phyloP scores from a whole-genome alignment of 2,329 filamentous ascomycete genomes.

The Raffaelea albimanens region DNA sequence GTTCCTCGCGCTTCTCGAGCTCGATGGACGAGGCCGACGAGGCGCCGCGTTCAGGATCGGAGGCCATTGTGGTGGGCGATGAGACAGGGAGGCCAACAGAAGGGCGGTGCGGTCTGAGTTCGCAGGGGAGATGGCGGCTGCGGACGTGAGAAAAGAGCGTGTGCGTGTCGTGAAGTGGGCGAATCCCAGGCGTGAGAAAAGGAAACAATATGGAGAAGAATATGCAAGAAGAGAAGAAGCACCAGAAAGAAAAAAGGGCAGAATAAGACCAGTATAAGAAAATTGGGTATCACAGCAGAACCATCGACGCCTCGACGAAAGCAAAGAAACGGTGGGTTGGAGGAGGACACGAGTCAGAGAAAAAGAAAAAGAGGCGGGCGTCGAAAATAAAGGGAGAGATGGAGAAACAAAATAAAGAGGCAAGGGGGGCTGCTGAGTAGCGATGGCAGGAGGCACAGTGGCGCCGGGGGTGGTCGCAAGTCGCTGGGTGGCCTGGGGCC shows the following conservation, averaged over 20 bases:
- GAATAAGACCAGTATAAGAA: too few species aligned
- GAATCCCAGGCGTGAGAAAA: neutral
- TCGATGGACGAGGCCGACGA: conserved; percentile 25
- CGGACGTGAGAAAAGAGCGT: neutral
- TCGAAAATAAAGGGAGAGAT: neutral
- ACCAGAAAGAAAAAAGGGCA: neutral
- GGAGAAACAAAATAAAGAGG: neutral
- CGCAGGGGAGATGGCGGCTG: too few species aligned
- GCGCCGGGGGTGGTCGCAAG: too few species aligned
- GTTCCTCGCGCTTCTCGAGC: conserved; percentile 18
- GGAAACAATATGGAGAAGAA: neutral
- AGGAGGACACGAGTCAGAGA: too few species aligned
- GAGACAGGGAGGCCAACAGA: neutral
- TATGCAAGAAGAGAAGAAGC: neutral
- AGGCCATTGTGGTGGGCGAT: neutral
- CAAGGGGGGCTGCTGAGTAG: too few species aligned
- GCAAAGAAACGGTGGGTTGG: too few species aligned
- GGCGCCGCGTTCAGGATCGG: conserved; percentile 17
- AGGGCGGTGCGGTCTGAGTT: too few species aligned
- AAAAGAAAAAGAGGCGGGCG: neutral
- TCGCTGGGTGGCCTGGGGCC: too few species aligned
- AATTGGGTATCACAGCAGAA: neutral
- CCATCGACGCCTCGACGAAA: too few species aligned
- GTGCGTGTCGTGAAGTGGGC: neutral
- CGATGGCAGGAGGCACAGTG: too few species aligned